Evolutionary conservation across 345 rosid species (phyloP).

Genomic region (Linum usitatissimum): DNA sequence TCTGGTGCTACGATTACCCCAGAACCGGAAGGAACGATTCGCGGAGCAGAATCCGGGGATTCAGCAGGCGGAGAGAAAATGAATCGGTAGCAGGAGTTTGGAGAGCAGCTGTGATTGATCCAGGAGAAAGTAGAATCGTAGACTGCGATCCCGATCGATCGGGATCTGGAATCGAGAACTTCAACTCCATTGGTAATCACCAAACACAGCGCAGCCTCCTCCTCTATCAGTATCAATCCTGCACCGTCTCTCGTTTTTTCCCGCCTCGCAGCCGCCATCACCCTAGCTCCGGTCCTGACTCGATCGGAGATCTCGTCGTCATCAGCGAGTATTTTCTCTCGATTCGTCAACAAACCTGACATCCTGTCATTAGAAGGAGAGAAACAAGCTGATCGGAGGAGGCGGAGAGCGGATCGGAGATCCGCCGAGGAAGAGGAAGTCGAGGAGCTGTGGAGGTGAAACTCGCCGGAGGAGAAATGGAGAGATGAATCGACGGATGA

Average conservation of each 20-base stretch:
- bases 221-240: constrained; percentile 14
- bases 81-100: constrained; percentile 72
- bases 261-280: constrained; percentile 22
- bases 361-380: constrained; percentile 16
- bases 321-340: constrained; percentile 21
- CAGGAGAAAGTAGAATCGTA: constrained; percentile 56
- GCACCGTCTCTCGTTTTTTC: constrained; percentile 14
- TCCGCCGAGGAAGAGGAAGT: constrained; percentile 22
- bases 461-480: constrained; percentile 16
- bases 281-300: constrained; percentile 35
- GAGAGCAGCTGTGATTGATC: constrained; percentile 88
- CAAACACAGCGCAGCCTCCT: constrained; percentile 47
- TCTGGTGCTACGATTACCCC: constrained; percentile 10
- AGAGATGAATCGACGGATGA: constrained; percentile 22
- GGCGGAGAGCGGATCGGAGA: constrained; percentile 53
- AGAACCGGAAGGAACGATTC: constrained; percentile 24
- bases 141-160: constrained; percentile 48
- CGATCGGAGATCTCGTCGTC: constrained; percentile 22
- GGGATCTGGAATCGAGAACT: constrained; percentile 52
- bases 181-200: constrained; percentile 75
- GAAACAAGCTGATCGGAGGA: constrained; percentile 29
- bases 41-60: constrained; percentile 7
- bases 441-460: constrained; percentile 13
- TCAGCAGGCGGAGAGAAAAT: constrained; percentile 20
- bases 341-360: constrained; percentile 50